Base-by-base conservation (phyloP, 139 green algal genomes). In the Spirogloea muscicola region DNA sequence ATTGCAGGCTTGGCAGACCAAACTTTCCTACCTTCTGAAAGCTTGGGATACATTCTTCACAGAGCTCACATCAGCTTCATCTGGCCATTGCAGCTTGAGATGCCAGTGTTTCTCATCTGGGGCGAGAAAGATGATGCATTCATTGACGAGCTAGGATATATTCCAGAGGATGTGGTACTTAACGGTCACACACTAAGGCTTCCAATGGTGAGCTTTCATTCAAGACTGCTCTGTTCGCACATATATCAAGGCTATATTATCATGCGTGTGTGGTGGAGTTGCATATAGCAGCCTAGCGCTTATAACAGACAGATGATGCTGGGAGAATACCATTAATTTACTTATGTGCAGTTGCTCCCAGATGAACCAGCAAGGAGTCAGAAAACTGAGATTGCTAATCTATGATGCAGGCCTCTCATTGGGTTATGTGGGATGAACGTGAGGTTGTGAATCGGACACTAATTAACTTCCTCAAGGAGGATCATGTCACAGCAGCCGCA, bases 361-460 rank as follows among this genome's bases (percentile, higher is more conserved):
- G n/a, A n/a, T n/a, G n/a, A n/a, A n/a, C n/a, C n/a, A n/a, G n/a
- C n/a, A n/a, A n/a, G n/a, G n/a, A n/a, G n/a, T 13, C 16, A 36
- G 16, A 16, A 65, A 16, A 41, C 13, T 13, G 36, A 51, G 18
- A 6, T 10, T 68, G 6, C n/a, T 57, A n/a, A n/a, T 58, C n/a
- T 58, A 25, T 58, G 48, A 25, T 58, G 64, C 64, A 73, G 64
- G 68, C 68, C 16, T 74, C 68, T 16, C 70, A 79, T 51, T 79
- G 59, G 59, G 70, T 79, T 27, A 79, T 79, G 70, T 79, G 70
- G 70, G 70, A 79, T 27, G 70, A 72, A 6, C 70, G 29, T n/a
- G 70, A 79, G 49, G 21, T 46, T 66, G 70, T 79, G 16, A 79
- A 77, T 44, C 27, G 21, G 34, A 9, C 13, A 29, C 29, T 79